Conservation (phyloP, 148 eudicot species). For the Silene latifolia region DNA sequence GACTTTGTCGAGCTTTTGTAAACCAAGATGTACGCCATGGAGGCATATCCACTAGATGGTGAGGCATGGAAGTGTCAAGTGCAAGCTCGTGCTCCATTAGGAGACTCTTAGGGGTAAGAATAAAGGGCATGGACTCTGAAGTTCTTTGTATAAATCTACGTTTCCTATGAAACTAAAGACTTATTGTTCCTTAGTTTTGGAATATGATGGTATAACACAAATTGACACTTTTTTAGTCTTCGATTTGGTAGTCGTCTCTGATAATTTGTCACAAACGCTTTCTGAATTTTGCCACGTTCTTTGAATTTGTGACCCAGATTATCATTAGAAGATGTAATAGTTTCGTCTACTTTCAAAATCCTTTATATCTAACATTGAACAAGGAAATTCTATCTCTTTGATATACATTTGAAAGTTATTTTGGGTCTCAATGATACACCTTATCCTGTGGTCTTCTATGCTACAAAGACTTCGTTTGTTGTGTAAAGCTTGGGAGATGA, state of each 20-base stretch:
- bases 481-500: conserved; percentile 92
- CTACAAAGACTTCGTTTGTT: conserved; percentile 79
- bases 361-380: not conserved
- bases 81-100: too few relatives aligned
- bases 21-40: conserved; percentile 59
- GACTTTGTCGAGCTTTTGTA: conserved; percentile 64
- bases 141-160: too few relatives aligned
- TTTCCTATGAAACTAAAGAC: too few relatives aligned
- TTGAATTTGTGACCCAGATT: conserved; percentile 32
- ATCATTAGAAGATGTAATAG: conserved; percentile 1
- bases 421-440: not conserved
- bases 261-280: not conserved
- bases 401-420: too few relatives aligned
- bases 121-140: too few relatives aligned
- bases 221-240: not conserved
- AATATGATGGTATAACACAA: not conserved
- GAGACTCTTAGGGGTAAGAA: too few relatives aligned
- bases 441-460: conserved; percentile 49
- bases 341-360: not conserved
- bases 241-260: too few relatives aligned
- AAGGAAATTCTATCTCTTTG: too few relatives aligned
- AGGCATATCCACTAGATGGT: conserved; percentile 74
- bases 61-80: conserved; percentile 99
- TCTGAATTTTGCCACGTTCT: conserved; percentile 1
- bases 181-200: too few relatives aligned